These are phyloP conservation scores for Zymoseptoria brevis DNA, from an alignment of 2,329 filamentous ascomycete genomes.

Conservation along the genomic window DNA sequence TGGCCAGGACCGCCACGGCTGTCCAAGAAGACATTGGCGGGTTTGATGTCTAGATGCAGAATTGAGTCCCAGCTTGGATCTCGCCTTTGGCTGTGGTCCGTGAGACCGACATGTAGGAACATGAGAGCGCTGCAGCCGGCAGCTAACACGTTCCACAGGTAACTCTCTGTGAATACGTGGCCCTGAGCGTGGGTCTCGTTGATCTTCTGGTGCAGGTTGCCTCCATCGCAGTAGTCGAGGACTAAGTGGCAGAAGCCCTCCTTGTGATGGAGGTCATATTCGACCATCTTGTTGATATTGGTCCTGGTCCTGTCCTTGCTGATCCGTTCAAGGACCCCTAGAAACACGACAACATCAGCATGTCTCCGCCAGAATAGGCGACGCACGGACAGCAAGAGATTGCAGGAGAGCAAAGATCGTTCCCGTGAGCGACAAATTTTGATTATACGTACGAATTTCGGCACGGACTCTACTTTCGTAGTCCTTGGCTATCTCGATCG, in stretches of 20 bases:
- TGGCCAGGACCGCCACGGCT: not conserved
- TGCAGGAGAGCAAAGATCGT: not conserved
- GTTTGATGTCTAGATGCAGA: slow-evolving; percentile 13
- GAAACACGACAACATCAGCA: not conserved
- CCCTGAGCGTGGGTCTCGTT: not conserved
- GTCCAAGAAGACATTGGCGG: slow-evolving; percentile 12
- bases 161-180: not conserved
- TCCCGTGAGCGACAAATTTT: no score
- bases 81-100: not conserved
- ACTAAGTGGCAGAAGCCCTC: not conserved
- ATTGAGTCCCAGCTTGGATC: slow-evolving; percentile 2
- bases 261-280: not conserved
- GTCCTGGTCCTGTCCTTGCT: not conserved
- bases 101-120: not conserved
- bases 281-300: not conserved
- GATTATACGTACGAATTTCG: not conserved
- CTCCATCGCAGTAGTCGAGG: not conserved
- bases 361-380: not conserved
- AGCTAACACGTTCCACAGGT: not conserved
- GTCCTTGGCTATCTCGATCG: not conserved
- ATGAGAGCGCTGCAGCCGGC: not conserved
- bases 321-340: not conserved
- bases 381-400: not conserved
- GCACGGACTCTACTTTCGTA: not conserved
- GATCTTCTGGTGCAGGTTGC: not conserved